A percentile compares a stretch with the other conserved stretches of the same genome.
Evolutionary conservation across 257 asterid genomes (phyloP).

Genomic region (Nyctanthes arbortristis): DNA sequence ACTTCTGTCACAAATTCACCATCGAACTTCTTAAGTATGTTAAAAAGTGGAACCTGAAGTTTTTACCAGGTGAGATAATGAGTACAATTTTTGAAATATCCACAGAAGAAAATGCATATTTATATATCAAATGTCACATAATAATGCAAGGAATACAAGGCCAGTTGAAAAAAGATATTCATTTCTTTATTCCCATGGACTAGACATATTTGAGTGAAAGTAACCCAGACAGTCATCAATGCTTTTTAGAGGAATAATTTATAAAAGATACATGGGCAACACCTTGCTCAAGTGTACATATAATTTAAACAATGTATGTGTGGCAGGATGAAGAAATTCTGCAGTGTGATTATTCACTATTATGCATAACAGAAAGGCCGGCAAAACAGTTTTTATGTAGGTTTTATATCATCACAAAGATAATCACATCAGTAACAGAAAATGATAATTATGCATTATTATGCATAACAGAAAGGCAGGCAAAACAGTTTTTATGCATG

Average conservation of each 20-base stretch:
- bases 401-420: neutral
- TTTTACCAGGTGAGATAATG: slow-evolving; percentile 18
- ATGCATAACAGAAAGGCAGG: no score
- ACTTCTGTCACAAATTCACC: slow-evolving; percentile 93
- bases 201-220: neutral
- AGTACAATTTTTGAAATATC: neutral
- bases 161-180: slow-evolving; percentile 4
- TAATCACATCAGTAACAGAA: no score
- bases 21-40: slow-evolving; percentile 90
- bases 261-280: neutral
- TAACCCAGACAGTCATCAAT: neutral
- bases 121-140: slow-evolving; percentile 1
- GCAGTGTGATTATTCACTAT: neutral
- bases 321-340: neutral
- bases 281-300: neutral
- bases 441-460: no score
- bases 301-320: no score
- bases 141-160: slow-evolving; percentile 13
- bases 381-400: neutral
- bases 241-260: no score
- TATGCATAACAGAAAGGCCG: neutral
- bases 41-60: slow-evolving; percentile 90
- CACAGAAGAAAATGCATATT: slow-evolving; percentile 13
- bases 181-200: neutral
- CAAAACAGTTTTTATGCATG: no score